A percentile compares a stretch with the other conserved stretches of the same genome.
Evolutionary conservation across 306 rosid species (phyloP).

Genomic region (Citrullus amarus): DNA sequence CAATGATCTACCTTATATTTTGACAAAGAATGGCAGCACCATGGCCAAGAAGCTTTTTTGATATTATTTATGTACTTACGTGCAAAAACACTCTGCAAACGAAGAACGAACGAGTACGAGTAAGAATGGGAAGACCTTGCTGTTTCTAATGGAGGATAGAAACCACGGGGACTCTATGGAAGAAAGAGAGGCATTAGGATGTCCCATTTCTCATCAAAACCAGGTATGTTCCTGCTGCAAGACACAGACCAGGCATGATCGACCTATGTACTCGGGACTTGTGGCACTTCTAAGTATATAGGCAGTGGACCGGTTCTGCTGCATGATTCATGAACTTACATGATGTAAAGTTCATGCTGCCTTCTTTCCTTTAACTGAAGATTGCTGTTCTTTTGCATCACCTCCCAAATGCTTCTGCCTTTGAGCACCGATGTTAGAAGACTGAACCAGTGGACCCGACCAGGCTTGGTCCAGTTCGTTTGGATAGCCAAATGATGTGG

Average conservation of each 20-base stretch:
- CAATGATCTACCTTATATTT: background rate
- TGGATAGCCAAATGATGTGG: slow-evolving; percentile 49
- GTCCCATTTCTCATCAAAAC: background rate
- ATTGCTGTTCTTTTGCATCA: slow-evolving; percentile 28
- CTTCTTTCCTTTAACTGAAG: slow-evolving; percentile 49
- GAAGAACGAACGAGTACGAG: background rate
- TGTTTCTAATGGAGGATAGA: background rate
- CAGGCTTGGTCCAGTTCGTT: slow-evolving; percentile 64
- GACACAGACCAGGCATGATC: background rate
- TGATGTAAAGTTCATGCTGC: background rate
- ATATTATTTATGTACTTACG: background rate
- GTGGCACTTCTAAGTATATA: background rate
- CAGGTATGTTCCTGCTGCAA: background rate
- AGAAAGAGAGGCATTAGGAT: background rate
- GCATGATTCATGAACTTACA: background rate
- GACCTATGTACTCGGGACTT: background rate
- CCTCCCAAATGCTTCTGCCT: slow-evolving; percentile 41
- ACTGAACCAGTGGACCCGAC: slow-evolving; percentile 76
- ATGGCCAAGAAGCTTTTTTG: background rate
- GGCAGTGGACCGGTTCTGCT: background rate
- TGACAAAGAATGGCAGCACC: slow-evolving; percentile 2
- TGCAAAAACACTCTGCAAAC: background rate
- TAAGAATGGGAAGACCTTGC: background rate
- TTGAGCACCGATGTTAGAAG: slow-evolving; percentile 33
- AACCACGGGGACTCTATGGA: background rate